A percentile compares a stretch with the other conserved stretches of the same genome.
Conservation (phyloP, 2,329 filamentous ascomycete species). For the Aspergillus sp. region DNA sequence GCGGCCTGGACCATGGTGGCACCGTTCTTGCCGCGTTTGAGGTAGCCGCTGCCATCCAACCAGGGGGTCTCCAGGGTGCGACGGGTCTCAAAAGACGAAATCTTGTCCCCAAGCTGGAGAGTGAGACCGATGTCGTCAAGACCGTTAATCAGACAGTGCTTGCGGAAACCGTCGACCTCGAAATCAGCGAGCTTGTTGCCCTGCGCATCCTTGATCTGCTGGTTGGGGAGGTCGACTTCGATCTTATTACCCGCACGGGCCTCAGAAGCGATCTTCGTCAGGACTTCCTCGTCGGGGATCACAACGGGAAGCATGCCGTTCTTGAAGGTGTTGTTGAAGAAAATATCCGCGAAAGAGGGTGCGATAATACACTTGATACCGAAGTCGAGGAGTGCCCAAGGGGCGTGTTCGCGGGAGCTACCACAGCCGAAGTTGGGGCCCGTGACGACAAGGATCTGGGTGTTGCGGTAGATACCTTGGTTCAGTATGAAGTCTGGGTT, state of each 20-base stretch:
- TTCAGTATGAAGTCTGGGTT: slow-evolving; percentile 83
- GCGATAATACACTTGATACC: slow-evolving; percentile 92
- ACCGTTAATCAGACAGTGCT: slow-evolving; percentile 87
- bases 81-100: slow-evolving; percentile 69
- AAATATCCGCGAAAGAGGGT: slow-evolving; percentile 81
- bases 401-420: slow-evolving; percentile 85
- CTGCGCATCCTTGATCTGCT: slow-evolving; percentile 66
- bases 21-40: slow-evolving; percentile 50
- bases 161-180: slow-evolving; percentile 85
- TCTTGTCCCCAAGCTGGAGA: slow-evolving; percentile 86
- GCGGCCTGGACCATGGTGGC: slow-evolving; percentile 55
- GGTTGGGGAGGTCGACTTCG: slow-evolving; percentile 80
- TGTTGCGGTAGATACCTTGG: slow-evolving; percentile 67
- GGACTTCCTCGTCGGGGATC: slow-evolving; percentile 57
- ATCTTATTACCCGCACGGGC: slow-evolving; percentile 73
- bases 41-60: slow-evolving; percentile 79
- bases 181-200: slow-evolving; percentile 71
- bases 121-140: slow-evolving; percentile 94
- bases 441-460: slow-evolving; percentile 87
- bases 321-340: slow-evolving; percentile 99
- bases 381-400: slow-evolving; percentile 94
- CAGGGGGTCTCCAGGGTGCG: slow-evolving; percentile 74
- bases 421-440: slow-evolving; percentile 95
- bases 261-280: slow-evolving; percentile 66
- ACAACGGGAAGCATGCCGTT: slow-evolving; percentile 93